phyloP scores from a whole-genome alignment of 2,329 filamentous ascomycete species.

The Neonectria sp. region DNA sequence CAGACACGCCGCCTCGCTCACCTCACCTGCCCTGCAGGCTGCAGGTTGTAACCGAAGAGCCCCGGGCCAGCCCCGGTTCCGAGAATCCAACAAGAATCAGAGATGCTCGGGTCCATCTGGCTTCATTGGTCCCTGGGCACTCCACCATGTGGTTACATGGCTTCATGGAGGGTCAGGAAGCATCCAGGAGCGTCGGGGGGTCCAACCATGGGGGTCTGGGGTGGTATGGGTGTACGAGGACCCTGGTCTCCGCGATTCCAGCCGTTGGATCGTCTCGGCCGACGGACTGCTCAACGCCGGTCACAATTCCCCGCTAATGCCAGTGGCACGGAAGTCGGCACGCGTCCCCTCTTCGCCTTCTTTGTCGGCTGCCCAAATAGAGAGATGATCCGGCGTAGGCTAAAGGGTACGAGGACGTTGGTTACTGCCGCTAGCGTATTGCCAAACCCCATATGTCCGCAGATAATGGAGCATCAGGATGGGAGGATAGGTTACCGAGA shows the following conservation, averaged over 20 bases:
- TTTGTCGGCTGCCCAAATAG: neutral
- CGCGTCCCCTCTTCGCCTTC: neutral
- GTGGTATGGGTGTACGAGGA: neutral
- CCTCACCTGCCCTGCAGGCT: neutral
- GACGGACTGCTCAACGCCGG: slow-evolving; percentile 25
- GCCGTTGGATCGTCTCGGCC: slow-evolving; percentile 15
- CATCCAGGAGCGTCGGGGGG: neutral
- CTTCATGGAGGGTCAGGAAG: slow-evolving; percentile 6
- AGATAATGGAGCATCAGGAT: neutral
- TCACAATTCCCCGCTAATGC: slow-evolving; percentile 19
- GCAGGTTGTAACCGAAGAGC: neutral
- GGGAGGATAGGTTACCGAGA: neutral
- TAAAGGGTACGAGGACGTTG: neutral
- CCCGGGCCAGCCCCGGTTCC: neutral
- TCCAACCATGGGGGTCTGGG: neutral
- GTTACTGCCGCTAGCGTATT: neutral
- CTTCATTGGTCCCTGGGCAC: slow-evolving; percentile 1
- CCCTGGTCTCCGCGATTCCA: slow-evolving; percentile 4
- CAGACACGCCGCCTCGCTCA: neutral
- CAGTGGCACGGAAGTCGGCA: slow-evolving; percentile 18
- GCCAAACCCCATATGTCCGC: neutral
- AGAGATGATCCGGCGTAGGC: neutral
- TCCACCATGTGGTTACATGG: slow-evolving; percentile 9
- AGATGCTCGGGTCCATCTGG: neutral
- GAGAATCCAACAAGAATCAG: neutral